A percentile compares a stretch with the other conserved stretches of the same genome.
phyloP scores from a whole-genome alignment of 768 basidiomycete genomes.

The Termitomyces sp. region DNA sequence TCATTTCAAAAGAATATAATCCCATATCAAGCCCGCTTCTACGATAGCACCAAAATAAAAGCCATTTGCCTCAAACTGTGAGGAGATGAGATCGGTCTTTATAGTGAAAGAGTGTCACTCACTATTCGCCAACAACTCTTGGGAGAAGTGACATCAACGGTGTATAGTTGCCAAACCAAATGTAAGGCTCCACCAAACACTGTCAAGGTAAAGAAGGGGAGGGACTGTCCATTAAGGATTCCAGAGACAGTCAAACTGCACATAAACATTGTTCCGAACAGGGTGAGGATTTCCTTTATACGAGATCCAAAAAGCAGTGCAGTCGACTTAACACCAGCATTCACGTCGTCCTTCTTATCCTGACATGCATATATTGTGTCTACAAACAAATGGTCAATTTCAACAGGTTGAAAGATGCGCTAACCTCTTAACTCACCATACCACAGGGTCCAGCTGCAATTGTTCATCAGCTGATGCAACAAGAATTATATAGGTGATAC shows the following conservation, averaged over 20 bases:
- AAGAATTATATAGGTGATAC: background rate
- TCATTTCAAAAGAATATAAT: background rate
- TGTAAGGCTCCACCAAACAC: slow-evolving; percentile 5
- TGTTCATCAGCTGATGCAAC: background rate
- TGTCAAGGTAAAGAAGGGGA: slow-evolving; percentile 1
- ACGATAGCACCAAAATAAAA: slow-evolving; percentile 8
- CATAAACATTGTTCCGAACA: slow-evolving; percentile 26
- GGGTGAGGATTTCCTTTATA: slow-evolving; percentile 36
- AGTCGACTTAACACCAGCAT: slow-evolving; percentile 56
- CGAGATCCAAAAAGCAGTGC: slow-evolving; percentile 50
- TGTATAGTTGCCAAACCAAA: slow-evolving; percentile 7
- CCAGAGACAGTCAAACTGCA: slow-evolving; percentile 19
- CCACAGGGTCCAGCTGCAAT: slow-evolving; percentile 12
- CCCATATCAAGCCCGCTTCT: background rate
- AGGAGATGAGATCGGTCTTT: background rate
- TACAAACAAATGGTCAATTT: background rate
- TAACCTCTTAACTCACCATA: slow-evolving; percentile 8
- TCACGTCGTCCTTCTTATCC: slow-evolving; percentile 52
- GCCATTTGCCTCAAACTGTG: slow-evolving; percentile 8
- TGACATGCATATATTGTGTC: slow-evolving; percentile 59
- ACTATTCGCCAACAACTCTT: slow-evolving; percentile 10
- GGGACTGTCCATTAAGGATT: slow-evolving; percentile 18
- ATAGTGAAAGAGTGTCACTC: background rate
- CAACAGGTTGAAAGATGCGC: no score
- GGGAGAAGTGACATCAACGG: slow-evolving; percentile 8